Evolutionary conservation across 257 asterid genomes (phyloP), one percentile per base, ranked within the genome.

Genomic region (Solanum clarkiae): DNA sequence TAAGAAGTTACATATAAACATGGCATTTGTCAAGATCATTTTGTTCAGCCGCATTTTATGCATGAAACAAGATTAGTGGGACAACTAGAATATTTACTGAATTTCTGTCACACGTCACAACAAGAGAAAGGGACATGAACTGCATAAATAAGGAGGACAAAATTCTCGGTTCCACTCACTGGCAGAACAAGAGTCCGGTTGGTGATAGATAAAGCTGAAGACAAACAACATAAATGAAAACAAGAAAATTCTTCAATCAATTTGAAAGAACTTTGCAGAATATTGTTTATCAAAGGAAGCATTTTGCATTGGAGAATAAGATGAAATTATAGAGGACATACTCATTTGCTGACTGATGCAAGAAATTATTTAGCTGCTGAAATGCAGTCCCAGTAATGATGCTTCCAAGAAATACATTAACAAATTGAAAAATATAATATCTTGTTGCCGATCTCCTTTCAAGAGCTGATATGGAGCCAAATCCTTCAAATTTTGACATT

Each of bases 391-490:
- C 99, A 17, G 98, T 92, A 79, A 94, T 94, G 57, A 95, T 91
- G 85, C 97, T 95, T 88, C 97, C 95, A 53, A 95, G 99, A 88
- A 95, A 95, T 53, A 95, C 97, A 80, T 94, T 95, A 24, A 94
- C 83, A 83, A 95, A 95, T 92, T 93, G 95, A 88, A 95, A 95
- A 71, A 87, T 88, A 80, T 92, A 95, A 85, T 94, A 92, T 95
- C 97, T 92, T 81, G 90, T 54, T 77, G 99, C 98, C n/a, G 98
- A 89, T 92, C 97, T 92, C 90, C 98, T 94, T 90, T 95, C 99
- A 82, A 95, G 92, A 66, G 96, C 60, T 55, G 99, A 94, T 88
- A 87, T 92, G 80, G 98, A 88, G 84, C 90, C 77, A 86, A 88
- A 91, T 54, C 99, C 99, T 91, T 94, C 99, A 81, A 95, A 87